Evolutionary conservation across 441 rosid species (phyloP).

Genomic region (Corymbia calophylla): DNA sequence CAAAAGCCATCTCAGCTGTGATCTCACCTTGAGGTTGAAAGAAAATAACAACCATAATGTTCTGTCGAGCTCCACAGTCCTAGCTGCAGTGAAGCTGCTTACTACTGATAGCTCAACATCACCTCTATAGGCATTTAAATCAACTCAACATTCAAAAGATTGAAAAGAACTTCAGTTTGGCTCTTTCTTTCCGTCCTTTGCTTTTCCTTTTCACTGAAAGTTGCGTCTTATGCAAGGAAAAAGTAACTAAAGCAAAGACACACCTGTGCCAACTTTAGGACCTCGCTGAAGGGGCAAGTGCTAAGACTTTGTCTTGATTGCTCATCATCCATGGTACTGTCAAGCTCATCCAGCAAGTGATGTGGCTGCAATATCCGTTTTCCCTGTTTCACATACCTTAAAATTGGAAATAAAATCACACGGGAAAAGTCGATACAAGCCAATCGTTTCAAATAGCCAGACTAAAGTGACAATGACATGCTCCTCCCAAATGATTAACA

Average conservation of each 20-base stretch:
- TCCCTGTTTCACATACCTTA: slow-evolving; percentile 88
- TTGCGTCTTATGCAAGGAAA: not conserved
- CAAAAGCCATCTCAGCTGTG: not conserved
- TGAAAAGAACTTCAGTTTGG: not conserved
- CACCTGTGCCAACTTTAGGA: slow-evolving; percentile 72
- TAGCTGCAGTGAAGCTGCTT: not conserved
- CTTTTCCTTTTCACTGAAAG: not conserved
- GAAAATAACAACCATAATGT: not conserved
- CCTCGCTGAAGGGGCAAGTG: slow-evolving; percentile 67
- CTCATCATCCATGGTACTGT: slow-evolving; percentile 45
- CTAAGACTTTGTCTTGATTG: slow-evolving; percentile 32
- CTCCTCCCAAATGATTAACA: not conserved
- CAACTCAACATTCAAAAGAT: not conserved
- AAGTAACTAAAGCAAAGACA: not conserved
- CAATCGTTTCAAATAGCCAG: not conserved
- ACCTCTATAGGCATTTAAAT: not conserved
- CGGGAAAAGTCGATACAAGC: not conserved
- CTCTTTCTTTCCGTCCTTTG: not conserved
- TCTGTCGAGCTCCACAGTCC: not conserved
- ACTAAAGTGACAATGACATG: not conserved
- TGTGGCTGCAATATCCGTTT: slow-evolving; percentile 86
- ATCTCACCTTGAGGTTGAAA: not conserved
- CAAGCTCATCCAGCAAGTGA: slow-evolving; percentile 75
- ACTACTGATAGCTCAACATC: not conserved
- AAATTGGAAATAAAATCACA: not conserved